Evolutionary conservation across 345 rosid genomes (phyloP).

Genomic region (Gossypium rotundifolium): DNA sequence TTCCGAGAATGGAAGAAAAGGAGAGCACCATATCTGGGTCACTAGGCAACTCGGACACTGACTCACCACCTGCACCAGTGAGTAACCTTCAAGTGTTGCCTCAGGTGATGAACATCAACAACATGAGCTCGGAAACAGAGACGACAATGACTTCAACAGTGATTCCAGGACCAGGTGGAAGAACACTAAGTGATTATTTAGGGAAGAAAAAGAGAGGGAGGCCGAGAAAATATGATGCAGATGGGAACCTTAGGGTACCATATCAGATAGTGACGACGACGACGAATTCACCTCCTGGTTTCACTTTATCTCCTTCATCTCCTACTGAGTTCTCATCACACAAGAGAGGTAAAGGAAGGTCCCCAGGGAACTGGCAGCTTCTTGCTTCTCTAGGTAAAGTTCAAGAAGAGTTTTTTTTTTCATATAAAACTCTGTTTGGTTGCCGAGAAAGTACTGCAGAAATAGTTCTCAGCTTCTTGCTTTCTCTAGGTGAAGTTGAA

Average conservation of each 20-base stretch:
- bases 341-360: conserved; percentile 48
- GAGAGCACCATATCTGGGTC: conserved; percentile 35
- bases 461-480: conserved; percentile 38
- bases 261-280: neutral
- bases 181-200: conserved; percentile 13
- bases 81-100: conserved; percentile 14
- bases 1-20: conserved; percentile 35
- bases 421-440: conserved; percentile 15
- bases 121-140: conserved; percentile 9
- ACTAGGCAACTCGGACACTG: conserved; percentile 32
- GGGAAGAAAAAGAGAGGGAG: conserved; percentile 50
- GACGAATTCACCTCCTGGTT: conserved; percentile 23
- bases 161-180: neutral
- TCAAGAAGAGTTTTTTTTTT: neutral
- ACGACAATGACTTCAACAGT: neutral
- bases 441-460: conserved; percentile 11
- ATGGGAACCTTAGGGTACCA: conserved; percentile 32
- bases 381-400: conserved; percentile 54
- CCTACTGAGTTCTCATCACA: conserved; percentile 26
- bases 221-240: conserved; percentile 42
- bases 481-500: conserved; percentile 39
- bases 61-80: conserved; percentile 37
- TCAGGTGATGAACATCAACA: conserved; percentile 4
- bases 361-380: conserved; percentile 55
- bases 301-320: conserved; percentile 29